Evolutionary conservation across 2,329 filamentous ascomycete genomes (phyloP), one percentile per base, ranked within the genome.

Genomic region (Cordyceps farinosa): DNA sequence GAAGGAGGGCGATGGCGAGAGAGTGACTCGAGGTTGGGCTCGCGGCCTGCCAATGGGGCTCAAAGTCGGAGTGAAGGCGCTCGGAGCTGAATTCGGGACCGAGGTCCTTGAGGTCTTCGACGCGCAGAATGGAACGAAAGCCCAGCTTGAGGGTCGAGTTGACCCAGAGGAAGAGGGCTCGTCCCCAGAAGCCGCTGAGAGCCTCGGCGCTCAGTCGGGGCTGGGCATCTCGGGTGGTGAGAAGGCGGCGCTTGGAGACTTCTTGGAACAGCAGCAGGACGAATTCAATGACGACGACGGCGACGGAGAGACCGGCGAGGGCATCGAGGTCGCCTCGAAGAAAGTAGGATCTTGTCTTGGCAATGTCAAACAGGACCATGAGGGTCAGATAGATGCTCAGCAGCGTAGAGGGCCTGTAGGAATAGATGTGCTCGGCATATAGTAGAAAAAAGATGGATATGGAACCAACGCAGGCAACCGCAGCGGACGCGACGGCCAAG

Each of bases 371-470:
- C 17, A 77, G 50, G 7, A 73, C 65, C 0, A 72, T 72, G 13
- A 71, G 60, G 50, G 76, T 65, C 3, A 78, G 68, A 48, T 73
- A 78, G 9, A 62, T 15, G 47, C 66, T 69, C 13, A 78, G 66
- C 1, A 78, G 52, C 0, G 70, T 65, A 0, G 76, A 76, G 1
- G 77, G 74, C 22, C 70, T 68, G 2, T 67, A 65, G 5, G 74
- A 71, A 6, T 70, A 71, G 13, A 53, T 64, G 57, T 78, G 76
- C 63, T 78, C 76, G 0, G 64, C n/a, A 38, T 72, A 77, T 0
- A 74, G 75, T 3, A 77, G 52, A 0, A 69, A 52, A 0, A 63
- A 66, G 30, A 76, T 65, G 8, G 63, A 68, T 6, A 74, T 7
- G 0, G 70, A 69, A 36, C 72, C 72, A 22, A 75, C 32, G 5